Evolutionary conservation across 176 grass and related monocot species (phyloP), one percentile per base, ranked within the genome.

Genomic region (Oryza meyeriana): DNA sequence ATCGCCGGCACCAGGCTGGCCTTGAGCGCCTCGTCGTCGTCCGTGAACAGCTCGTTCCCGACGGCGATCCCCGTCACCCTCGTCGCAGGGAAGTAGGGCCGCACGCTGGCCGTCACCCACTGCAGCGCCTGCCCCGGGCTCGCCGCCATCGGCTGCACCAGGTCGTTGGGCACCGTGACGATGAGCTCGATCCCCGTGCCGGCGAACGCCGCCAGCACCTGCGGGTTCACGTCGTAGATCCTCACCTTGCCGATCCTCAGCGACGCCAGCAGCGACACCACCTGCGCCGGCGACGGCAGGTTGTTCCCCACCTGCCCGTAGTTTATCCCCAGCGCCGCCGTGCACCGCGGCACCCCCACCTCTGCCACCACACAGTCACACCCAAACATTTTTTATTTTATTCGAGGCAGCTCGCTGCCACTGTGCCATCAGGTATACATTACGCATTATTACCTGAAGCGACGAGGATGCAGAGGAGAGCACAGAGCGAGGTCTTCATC

Each of bases 221-320:
- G 89, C 4, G 97, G 93, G 79, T 96, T 99, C 0, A 83, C 87
- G 81, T 99, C 97, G 61, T 99, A 99, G 73, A 99, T 92, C 47
- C 97, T 77, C 8, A 88, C 90, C 87, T 94, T 99, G 69, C 87
- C 85, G 41, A 96, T 77, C 1, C 79, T 83, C 7, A 99, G 87
- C 34, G 91, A 95, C 8, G 85, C 72, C 25, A 99, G 79, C 40
- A 99, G 85, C 55, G 71, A 33, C 24, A 88, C 88, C 69, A 90
- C 97, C 85, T 92, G 79, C 10, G 76, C 0, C 18, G 97, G 91
- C 18, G 77, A 2, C 13, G 97, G 97, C 7, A 99, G 93, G 59
- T 99, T 88, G 86, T 99, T 94, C 6, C 10, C 97, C 6, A 99
- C 91, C 86, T 99, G 97, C 38, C 97, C 97, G 76, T 99, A 99